Base-by-base conservation (phyloP, 371 early-diverging fungal species). In the Actinomortierella ambigua region DNA sequence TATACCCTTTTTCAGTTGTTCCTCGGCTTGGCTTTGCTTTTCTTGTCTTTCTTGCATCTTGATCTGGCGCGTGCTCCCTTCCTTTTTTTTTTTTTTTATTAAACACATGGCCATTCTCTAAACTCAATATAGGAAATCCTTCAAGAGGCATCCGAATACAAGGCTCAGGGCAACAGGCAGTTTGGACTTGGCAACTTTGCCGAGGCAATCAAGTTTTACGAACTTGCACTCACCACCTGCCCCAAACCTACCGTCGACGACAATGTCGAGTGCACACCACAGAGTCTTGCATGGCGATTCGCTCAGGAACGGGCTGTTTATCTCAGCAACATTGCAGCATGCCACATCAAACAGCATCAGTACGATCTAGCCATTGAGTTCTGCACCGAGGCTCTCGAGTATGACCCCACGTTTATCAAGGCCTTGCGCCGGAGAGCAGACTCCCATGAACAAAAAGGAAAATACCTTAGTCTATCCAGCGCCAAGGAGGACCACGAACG, bases 371-470 rank as follows among this genome's bases (percentile, higher is more conserved):
- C 65, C 50, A 84, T 88, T 57, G 83, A 81, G 26, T 86, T 82
- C 69, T 87, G 89, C 73, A 83, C 79, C 41, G 73, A 70, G 59
- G 95, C 95, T 3, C 78, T 95, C 22, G 81, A 85, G 56, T 79
- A 88, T 26, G 91, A 92, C 59, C 89, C 93, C 18, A 81, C 82
- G 15, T 95, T 91, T 59, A 85, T 89, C 63, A 93, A 93, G 81
- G 95, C 93, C 3, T 80, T 93, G 63, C 84, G 89, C 55, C 85
- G 95, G 41, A 90, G 95, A 59, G 95, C 94, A n/a, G 85, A 87
- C 65, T 92, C 94, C 18, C 88, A 87, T 65, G 93, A 88, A 67
- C 73, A 81, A 34, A 55, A 86, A 5, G 79, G 75, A 0, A 82
- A 82, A 1, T 85, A 79, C 22, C 47, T 82, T 2, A 63, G 87